Evolutionary conservation across 306 rosid species (phyloP), one percentile per base, ranked within the genome.

Genomic region (Begonia peltatifolia): DNA sequence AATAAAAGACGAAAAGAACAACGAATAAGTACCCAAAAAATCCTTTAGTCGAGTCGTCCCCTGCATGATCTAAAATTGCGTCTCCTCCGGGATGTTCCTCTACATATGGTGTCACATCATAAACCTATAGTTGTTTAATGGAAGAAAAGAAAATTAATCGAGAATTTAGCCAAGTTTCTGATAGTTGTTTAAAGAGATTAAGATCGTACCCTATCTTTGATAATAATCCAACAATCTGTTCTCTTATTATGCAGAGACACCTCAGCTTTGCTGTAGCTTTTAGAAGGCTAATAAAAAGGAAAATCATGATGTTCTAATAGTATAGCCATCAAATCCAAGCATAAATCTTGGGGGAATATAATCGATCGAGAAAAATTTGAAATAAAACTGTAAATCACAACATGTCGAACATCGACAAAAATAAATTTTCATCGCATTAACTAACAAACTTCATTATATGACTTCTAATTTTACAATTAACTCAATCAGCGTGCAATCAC

Each of bases 41-140:
- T 44, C 96, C 94, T 72, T 76, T 78, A 14, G 94, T 87, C 63
- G 96, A 74, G 70, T 83, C 92, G 63, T 73, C 92, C 62, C 97
- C 97, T 9, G 97, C 94, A 63, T 90, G 94, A 46, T 78, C 66
- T 53, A 85, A 71, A 71, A 90, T 90, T 67, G 97, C 92, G 71
- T 90, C 97, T 48, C 97, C 97, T 52, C 97, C 97, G 3, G 97
- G 97, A 72, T 90, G 97, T 69, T 83, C 97, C 63, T 90, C 97
- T 47, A 90, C 95, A 38, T 90, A 85, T 20, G 97, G 64, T 62
- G 94, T 85, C 46, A 90, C 84, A 66, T 90, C 94, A 58, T 76
- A 90, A 23, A 90, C 97, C 97, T 89, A 53, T 47, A 53, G 42
- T 30, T 51, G 58, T 18, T 18, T 14, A 2, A 18, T 12, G 10